A percentile compares a stretch with the other conserved stretches of the same genome.
Evolutionary conservation across 345 rosid species (phyloP).

Genomic region (Syzygium aromaticum): DNA sequence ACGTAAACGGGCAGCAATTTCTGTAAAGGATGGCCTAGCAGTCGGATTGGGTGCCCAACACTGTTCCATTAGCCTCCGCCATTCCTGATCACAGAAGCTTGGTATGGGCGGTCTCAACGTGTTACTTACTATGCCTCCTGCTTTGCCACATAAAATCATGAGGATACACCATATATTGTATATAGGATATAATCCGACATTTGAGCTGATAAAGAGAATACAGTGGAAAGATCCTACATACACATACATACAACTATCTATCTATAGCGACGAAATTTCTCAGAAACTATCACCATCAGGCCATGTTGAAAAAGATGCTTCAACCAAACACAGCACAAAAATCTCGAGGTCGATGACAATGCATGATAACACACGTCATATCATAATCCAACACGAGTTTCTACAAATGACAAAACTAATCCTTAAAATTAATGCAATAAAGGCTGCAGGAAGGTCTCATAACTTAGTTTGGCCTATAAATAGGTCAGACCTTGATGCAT

Average conservation of each 20-base stretch:
- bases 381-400: not conserved
- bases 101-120: conserved; percentile 72
- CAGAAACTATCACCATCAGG: not conserved
- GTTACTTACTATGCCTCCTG: conserved; percentile 82
- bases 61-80: conserved; percentile 77
- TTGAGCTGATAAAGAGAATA: not conserved
- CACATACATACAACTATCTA: not conserved
- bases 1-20: conserved; percentile 54
- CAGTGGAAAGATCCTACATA: not conserved
- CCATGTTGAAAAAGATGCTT: not conserved
- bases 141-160: not conserved
- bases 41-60: conserved; percentile 78
- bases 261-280: not conserved
- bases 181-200: not conserved
- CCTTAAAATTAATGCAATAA: not conserved
- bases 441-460: not conserved
- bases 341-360: not conserved
- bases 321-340: not conserved
- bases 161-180: not conserved
- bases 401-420: not conserved
- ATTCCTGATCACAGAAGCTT: conserved; percentile 53
- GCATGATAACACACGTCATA: not conserved
- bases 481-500: not conserved
- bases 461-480: not conserved
- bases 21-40: conserved; percentile 69